These are phyloP conservation scores for Penicillium coffeae DNA, from an alignment of 495 filamentous ascomycete species.

Conservation along the genomic window DNA sequence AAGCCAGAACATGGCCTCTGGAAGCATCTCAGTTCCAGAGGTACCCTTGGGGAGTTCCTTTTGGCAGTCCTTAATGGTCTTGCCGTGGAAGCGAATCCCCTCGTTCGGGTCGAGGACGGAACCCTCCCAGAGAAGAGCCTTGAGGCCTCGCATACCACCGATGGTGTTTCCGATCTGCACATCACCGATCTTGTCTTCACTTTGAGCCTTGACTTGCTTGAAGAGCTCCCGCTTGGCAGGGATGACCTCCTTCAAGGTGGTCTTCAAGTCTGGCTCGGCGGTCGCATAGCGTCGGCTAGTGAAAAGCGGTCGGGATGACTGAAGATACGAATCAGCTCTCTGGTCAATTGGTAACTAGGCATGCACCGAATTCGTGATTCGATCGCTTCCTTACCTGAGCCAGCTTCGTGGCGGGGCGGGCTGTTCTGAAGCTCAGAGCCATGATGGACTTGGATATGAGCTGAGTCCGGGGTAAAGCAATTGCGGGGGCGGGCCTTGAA, in stretches of 20 bases:
- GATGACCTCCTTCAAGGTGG: constrained; percentile 74
- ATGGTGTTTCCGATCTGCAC: constrained; percentile 91
- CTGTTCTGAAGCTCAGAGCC: constrained; percentile 36
- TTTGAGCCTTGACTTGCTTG: constrained; percentile 83
- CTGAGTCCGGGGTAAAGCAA: constrained; percentile 21
- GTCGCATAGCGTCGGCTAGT: constrained; percentile 47
- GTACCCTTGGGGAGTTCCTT: constrained; percentile 87
- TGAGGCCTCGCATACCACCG: constrained; percentile 95
- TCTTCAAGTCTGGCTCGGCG: constrained; percentile 82
- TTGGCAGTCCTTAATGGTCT: constrained; percentile 97
- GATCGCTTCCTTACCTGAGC: constrained; percentile 28
- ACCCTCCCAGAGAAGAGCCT: constrained; percentile 98
- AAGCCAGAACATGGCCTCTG: constrained; percentile 99
- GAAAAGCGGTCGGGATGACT: constrained; percentile 25
- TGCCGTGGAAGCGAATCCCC: constrained; percentile 96
- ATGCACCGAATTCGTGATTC: not conserved
- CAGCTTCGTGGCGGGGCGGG: constrained; percentile 37
- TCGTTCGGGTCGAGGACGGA: constrained; percentile 95
- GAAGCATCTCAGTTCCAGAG: constrained; percentile 96
- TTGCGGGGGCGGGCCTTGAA: constrained; percentile 10
- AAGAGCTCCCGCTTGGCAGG: constrained; percentile 89
- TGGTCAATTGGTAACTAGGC: not conserved
- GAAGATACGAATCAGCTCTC: not conserved
- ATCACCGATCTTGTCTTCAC: constrained; percentile 80
- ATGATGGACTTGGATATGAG: constrained; percentile 16